Conservation (phyloP, 768 basidiomycete species). For the Filobasidium floriforme region DNA sequence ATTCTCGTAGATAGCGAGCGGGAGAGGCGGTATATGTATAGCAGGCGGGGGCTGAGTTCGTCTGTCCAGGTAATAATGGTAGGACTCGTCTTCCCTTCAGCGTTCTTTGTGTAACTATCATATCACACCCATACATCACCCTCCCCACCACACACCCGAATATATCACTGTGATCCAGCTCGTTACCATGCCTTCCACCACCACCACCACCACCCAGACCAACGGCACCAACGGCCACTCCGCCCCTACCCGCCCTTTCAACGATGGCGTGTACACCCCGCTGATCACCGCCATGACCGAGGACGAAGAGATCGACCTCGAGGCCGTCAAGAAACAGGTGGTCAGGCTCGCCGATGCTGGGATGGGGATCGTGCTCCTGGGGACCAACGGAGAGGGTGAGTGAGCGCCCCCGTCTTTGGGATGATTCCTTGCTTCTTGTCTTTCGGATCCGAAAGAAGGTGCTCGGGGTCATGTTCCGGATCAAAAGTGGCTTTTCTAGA, state of each 20-base stretch:
- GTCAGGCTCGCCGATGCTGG: slow-evolving; percentile 64
- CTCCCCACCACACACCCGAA: neutral
- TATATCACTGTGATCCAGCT: too few species aligned
- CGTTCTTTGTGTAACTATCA: too few species aligned
- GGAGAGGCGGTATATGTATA: too few species aligned
- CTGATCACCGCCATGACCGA: slow-evolving; percentile 63
- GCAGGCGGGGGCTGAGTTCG: too few species aligned
- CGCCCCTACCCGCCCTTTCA: slow-evolving; percentile 37
- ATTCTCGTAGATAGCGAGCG: too few species aligned
- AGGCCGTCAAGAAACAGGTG: slow-evolving; percentile 61
- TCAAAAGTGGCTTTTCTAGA: slow-evolving; percentile 59
- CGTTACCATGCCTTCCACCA: neutral
- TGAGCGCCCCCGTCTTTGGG: neutral
- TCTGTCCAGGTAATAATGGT: too few species aligned
- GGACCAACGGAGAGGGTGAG: slow-evolving; percentile 55
- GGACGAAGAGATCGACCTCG: slow-evolving; percentile 61
- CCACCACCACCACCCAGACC: slow-evolving; percentile 8
- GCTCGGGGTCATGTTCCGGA: too few species aligned
- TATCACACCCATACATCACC: too few species aligned
- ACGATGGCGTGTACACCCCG: slow-evolving; percentile 67
- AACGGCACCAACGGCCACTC: slow-evolving; percentile 8
- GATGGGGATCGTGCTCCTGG: slow-evolving; percentile 34
- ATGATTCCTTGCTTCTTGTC: too few species aligned
- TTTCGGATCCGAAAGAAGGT: slow-evolving; percentile 56
- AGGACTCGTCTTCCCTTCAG: too few species aligned